Conservation (phyloP, 208 protist genomes). For the Crithidia bombi region DNA sequence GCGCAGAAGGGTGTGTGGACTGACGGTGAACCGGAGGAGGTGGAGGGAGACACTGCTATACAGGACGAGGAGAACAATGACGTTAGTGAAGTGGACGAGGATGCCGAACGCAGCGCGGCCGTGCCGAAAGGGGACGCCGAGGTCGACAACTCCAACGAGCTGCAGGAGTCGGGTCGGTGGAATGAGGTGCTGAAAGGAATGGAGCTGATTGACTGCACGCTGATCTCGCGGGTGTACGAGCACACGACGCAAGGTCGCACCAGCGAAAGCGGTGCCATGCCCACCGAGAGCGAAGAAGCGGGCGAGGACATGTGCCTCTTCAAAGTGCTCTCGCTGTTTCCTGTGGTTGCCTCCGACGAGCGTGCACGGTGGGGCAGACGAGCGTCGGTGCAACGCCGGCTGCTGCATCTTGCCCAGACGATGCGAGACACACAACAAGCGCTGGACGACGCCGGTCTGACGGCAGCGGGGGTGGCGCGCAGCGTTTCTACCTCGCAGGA, state of each 20-base stretch:
- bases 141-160: not conserved
- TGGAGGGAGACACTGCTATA: not conserved
- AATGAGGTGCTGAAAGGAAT: constrained; percentile 21
- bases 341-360: constrained; percentile 15
- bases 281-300: constrained; percentile 1
- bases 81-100: constrained; percentile 9
- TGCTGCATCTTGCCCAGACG: constrained; percentile 23
- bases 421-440: constrained; percentile 33
- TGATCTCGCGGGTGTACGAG: constrained; percentile 32
- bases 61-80: not conserved
- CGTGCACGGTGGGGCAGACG: constrained; percentile 23
- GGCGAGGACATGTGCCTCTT: constrained; percentile 28
- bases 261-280: not conserved
- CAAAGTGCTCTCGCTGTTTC: constrained; percentile 34
- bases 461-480: constrained; percentile 4
- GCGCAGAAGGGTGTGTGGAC: too few relatives aligned
- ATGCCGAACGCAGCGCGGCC: not conserved
- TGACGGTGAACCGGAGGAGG: not conserved
- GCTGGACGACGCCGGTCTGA: constrained; percentile 28
- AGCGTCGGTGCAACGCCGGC: constrained; percentile 17
- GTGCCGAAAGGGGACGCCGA: not conserved
- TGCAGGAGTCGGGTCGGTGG: constrained; percentile 32
- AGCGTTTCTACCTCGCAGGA: not conserved
- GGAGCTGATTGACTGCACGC: constrained; percentile 33
- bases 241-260: constrained; percentile 2